phyloP scores from a whole-genome alignment of 495 filamentous ascomycete genomes.

The Neurospora sp. region DNA sequence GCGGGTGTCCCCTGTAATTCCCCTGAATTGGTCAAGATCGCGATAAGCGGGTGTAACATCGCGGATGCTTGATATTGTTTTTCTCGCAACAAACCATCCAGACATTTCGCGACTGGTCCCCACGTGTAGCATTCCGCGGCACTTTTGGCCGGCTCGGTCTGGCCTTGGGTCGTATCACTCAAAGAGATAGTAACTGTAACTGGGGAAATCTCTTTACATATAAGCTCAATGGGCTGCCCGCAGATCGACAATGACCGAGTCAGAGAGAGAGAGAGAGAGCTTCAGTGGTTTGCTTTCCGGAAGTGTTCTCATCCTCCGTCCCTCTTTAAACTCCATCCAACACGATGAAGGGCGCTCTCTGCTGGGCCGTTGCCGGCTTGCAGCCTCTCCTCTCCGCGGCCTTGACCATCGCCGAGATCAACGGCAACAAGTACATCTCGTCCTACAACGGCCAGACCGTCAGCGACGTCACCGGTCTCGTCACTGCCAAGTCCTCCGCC shows the following conservation, averaged over 20 bases:
- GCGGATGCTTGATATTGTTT: background rate
- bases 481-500: slow-evolving; percentile 47
- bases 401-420: slow-evolving; percentile 50
- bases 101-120: background rate
- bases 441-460: slow-evolving; percentile 40
- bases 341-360: slow-evolving; percentile 5
- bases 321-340: slow-evolving; percentile 9
- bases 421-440: slow-evolving; percentile 50
- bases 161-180: background rate
- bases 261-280: background rate
- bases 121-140: background rate
- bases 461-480: slow-evolving; percentile 44
- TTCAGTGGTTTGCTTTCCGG: background rate
- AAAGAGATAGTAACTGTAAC: background rate
- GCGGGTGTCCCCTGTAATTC: background rate
- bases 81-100: background rate
- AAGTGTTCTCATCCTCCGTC: background rate
- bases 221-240: background rate
- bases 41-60: background rate
- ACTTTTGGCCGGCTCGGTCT: background rate
- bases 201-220: background rate
- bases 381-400: slow-evolving; percentile 23
- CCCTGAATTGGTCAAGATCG: slow-evolving; percentile 2
- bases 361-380: slow-evolving; percentile 13
- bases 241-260: background rate